These are phyloP conservation scores for Acacia crassicarpa DNA, from an alignment of 306 rosid genomes.

Conservation along the genomic window DNA sequence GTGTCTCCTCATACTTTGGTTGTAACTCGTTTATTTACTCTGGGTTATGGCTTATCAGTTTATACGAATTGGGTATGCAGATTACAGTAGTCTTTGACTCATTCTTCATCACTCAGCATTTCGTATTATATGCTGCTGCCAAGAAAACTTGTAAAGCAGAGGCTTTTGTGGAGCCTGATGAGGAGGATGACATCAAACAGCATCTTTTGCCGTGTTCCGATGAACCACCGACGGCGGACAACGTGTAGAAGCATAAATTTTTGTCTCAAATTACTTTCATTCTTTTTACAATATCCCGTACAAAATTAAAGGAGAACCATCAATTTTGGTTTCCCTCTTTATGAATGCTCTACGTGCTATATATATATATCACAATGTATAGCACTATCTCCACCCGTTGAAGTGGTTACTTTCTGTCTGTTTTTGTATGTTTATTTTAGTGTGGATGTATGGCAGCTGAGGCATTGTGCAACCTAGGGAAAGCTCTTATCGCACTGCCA, in stretches of 20 bases:
- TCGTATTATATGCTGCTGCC: conserved; percentile 31
- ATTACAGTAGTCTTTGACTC: conserved; percentile 54
- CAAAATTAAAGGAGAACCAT: neutral
- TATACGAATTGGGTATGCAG: neutral
- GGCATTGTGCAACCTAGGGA: too few relatives aligned
- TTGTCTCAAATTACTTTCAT: too few relatives aligned
- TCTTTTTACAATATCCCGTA: too few relatives aligned
- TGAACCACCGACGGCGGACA: conserved; percentile 6
- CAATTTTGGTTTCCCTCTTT: neutral
- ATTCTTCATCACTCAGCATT: conserved; percentile 47
- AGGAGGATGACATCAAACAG: conserved; percentile 37
- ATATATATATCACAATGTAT: too few relatives aligned
- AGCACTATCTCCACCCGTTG: too few relatives aligned
- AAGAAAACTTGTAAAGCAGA: conserved; percentile 16
- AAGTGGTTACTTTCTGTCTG: too few relatives aligned
- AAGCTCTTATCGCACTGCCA: too few relatives aligned
- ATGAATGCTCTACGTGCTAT: too few relatives aligned
- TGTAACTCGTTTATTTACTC: conserved; percentile 18
- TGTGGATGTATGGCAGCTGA: too few relatives aligned
- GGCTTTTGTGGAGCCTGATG: conserved; percentile 11
- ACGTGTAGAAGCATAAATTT: conserved; percentile 22
- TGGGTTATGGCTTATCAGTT: too few relatives aligned
- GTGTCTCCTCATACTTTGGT: conserved; percentile 15
- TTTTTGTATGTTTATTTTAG: too few relatives aligned
- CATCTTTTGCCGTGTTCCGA: conserved; percentile 28